Percentiles rank a stretch among this genome's conserved stretches.
Conservation (phyloP, 768 basidiomycete genomes). For the Boletus subcaerulescens region DNA sequence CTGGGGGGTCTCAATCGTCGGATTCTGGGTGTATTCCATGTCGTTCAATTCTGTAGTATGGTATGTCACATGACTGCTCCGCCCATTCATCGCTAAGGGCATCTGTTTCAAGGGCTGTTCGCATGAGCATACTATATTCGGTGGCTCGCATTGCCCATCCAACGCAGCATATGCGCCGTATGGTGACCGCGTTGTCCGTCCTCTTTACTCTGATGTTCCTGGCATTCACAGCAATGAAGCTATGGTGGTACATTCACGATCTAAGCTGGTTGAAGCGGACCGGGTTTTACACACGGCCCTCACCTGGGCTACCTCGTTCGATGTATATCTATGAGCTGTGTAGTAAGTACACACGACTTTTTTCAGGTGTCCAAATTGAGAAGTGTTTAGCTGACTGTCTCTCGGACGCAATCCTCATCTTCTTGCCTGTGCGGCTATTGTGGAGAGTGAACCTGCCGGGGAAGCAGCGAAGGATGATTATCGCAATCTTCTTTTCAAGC, state of each 20-base stretch:
- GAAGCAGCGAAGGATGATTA: constrained; percentile 14
- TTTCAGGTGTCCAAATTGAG: neutral
- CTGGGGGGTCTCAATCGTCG: constrained; percentile 1
- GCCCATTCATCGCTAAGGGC: neutral
- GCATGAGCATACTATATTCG: constrained; percentile 21
- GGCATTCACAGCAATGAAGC: neutral
- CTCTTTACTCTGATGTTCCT: constrained; percentile 11
- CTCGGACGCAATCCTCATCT: constrained; percentile 16
- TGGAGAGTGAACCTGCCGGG: constrained; percentile 12
- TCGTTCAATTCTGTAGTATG: constrained; percentile 10
- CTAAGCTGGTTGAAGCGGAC: constrained; percentile 3
- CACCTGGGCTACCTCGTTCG: neutral
- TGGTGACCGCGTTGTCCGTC: constrained; percentile 6
- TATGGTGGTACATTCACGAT: constrained; percentile 11
- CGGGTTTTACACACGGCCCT: neutral
- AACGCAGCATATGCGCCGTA: constrained; percentile 1
- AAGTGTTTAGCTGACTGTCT: constrained; percentile 20
- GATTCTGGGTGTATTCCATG: constrained; percentile 13
- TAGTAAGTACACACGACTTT: constrained; percentile 10
- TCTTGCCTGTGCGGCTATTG: constrained; percentile 8
- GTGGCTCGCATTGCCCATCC: constrained; percentile 19
- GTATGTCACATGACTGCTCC: constrained; percentile 5
- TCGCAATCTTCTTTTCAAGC: constrained; percentile 9
- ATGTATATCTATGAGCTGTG: constrained; percentile 12
- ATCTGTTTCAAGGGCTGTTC: constrained; percentile 15